Percentiles rank a stretch among this genome's conserved stretches.
Conservation (phyloP, 1,139 yeast genomes). For the Candida sp. region DNA sequence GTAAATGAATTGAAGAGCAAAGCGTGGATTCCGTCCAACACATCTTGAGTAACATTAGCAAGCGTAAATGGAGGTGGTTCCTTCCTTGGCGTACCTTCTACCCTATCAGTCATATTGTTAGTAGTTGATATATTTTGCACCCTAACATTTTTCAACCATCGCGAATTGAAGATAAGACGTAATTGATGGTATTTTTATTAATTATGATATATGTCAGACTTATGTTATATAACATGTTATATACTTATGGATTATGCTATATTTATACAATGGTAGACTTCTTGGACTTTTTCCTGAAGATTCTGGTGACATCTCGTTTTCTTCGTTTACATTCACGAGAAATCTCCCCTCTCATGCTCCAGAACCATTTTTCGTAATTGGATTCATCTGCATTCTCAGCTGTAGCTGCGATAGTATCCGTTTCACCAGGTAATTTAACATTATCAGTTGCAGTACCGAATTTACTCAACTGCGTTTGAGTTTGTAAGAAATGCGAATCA, state of each 20-base stretch:
- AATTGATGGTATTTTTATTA: too few species aligned
- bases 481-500: conserved; percentile 80
- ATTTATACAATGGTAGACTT: conserved; percentile 6
- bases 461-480: conserved; percentile 77
- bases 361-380: conserved; percentile 74
- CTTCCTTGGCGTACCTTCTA: neutral
- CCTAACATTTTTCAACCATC: neutral
- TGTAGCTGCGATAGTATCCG: conserved; percentile 9
- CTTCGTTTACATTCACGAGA: conserved; percentile 73
- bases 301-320: conserved; percentile 69
- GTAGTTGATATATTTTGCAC: neutral
- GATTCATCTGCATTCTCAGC: conserved; percentile 21
- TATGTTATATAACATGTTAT: too few species aligned
- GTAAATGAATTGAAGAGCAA: conserved; percentile 47
- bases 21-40: conserved; percentile 37
- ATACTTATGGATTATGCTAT: too few species aligned
- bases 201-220: neutral
- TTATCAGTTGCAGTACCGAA: conserved; percentile 32
- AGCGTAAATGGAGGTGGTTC: conserved; percentile 47
- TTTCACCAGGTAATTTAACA: conserved; percentile 36
- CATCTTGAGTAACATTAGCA: conserved; percentile 43
- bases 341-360: conserved; percentile 79
- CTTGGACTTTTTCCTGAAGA: conserved; percentile 42
- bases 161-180: neutral
- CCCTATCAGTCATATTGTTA: neutral